Percentiles rank a stretch among this genome's conserved stretches.
These are phyloP conservation scores for Rutstroemia sp. DNA, from an alignment of 2,329 filamentous ascomycete species.

Conservation along the genomic window DNA sequence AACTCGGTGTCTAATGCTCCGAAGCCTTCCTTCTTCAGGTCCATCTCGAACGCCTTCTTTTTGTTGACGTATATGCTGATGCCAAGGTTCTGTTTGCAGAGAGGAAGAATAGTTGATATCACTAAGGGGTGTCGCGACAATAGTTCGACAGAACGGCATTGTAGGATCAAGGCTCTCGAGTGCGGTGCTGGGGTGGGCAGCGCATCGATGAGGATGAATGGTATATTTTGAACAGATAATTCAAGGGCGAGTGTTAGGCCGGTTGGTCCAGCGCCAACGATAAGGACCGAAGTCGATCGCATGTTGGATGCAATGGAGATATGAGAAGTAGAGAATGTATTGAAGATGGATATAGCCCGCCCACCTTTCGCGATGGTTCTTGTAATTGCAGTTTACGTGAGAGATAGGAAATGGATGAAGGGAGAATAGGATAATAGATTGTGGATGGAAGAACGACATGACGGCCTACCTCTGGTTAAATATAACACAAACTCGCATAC, in stretches of 20 bases:
- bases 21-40: conserved; percentile 24
- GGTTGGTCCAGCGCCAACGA: conserved; percentile 39
- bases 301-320: not conserved
- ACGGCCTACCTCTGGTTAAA: no score
- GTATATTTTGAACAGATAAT: conserved; percentile 29
- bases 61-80: conserved; percentile 33
- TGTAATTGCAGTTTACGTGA: no score
- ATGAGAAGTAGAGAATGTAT: no score
- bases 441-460: no score
- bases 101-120: conserved; percentile 30
- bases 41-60: conserved; percentile 27
- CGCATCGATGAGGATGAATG: conserved; percentile 35
- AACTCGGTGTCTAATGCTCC: conserved; percentile 27
- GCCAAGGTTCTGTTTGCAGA: conserved; percentile 33
- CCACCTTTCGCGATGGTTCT: no score
- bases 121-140: conserved; percentile 38
- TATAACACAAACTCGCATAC: no score
- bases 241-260: conserved; percentile 37
- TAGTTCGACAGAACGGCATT: conserved; percentile 43
- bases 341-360: no score
- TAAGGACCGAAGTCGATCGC: conserved; percentile 31
- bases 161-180: conserved; percentile 38
- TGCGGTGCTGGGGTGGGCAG: conserved; percentile 29
- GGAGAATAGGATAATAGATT: no score
- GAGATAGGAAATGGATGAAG: no score